Evolutionary conservation across 805 yeast species (phyloP), one percentile per base, ranked within the genome.

Genomic region (Saccharomycopsis olivae): DNA sequence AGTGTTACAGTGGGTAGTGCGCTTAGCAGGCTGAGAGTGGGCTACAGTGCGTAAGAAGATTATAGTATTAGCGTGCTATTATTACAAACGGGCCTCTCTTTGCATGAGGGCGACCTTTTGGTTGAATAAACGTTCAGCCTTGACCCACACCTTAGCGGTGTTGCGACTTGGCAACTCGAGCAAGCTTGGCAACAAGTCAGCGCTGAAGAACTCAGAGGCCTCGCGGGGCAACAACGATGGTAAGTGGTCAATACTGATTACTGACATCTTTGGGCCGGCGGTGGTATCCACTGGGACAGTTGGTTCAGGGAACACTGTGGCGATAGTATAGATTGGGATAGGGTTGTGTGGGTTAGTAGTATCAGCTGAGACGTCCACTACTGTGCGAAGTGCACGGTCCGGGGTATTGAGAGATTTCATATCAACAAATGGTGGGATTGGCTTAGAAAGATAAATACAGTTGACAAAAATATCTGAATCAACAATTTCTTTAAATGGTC

Each of bases 311-410:
- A 92, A 92, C 5, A 80, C 87, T 21, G 98, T 89, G 42, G 95
- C 94, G 50, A 85, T 69, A 18, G 75, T 67, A 62, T 92, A 94
- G 40, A 92, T 89, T 47, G 99, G 98, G 44, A 92, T 74, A 43
- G 99, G 99, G 66, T 92, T 92, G 69, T 87, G 89, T 46, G 96
- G 96, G 62, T 92, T 92, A 40, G 98, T 92, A 35, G 97, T 92
- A 65, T 92, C 99, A 41, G 98, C 98, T 38, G 95, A 84, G 43
- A 92, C 99, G 61, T 92, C 99, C 39, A 92, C 96, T 46, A 92
- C 86, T 14, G 94, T 85, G 61, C 89, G 75, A 57, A 92, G 73
- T 49, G 71, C 79, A 75, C 98, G 85, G 49, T 66, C 62, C 33
- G 66, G 62, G 43, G 57, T 60, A 63, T 83, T 82, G 58, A 92